These are phyloP conservation scores for Leptosphaerulina australis DNA, from an alignment of 2,329 filamentous ascomycete genomes.

Conservation along the genomic window DNA sequence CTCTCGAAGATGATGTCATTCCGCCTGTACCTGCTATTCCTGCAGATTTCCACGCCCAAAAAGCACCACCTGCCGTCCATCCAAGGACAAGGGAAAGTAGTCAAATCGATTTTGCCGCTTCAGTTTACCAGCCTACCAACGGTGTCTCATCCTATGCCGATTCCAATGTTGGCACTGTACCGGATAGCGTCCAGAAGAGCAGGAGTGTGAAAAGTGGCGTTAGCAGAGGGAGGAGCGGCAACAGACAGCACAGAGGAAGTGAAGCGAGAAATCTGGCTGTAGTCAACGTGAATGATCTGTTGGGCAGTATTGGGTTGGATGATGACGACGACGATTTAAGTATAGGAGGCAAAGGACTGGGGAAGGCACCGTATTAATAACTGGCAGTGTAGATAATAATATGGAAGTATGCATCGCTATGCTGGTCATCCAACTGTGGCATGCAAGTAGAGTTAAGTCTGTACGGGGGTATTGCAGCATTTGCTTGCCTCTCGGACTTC, in stretches of 20 bases:
- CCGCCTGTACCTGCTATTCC: constrained; percentile 47
- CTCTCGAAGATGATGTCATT: constrained; percentile 18
- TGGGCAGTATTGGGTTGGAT: constrained; percentile 45
- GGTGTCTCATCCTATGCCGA: too few relatives aligned
- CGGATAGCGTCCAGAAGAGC: constrained; percentile 25
- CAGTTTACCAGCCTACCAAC: constrained; percentile 31
- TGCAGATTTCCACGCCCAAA: constrained; percentile 32
- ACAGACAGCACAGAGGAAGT: constrained; percentile 23
- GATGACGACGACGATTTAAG: constrained; percentile 24
- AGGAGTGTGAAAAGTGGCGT: constrained; percentile 37
- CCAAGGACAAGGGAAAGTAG: constrained; percentile 6
- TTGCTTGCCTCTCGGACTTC: too few relatives aligned
- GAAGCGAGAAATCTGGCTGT: constrained; percentile 18
- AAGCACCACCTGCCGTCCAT: constrained; percentile 1
- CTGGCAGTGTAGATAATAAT: too few relatives aligned
- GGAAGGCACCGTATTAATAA: constrained; percentile 41
- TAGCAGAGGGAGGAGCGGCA: constrained; percentile 28
- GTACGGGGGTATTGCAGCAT: too few relatives aligned
- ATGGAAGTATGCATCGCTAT: too few relatives aligned
- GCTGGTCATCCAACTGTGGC: too few relatives aligned
- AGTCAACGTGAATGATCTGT: constrained; percentile 41
- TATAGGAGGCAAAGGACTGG: constrained; percentile 13
- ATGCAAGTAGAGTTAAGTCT: too few relatives aligned
- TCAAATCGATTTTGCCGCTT: constrained; percentile 20
- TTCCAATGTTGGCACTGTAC: constrained; percentile 22